These are phyloP conservation scores for Cladosporium oxysporum DNA, from an alignment of 2,329 filamentous ascomycete species.

Conservation along the genomic window DNA sequence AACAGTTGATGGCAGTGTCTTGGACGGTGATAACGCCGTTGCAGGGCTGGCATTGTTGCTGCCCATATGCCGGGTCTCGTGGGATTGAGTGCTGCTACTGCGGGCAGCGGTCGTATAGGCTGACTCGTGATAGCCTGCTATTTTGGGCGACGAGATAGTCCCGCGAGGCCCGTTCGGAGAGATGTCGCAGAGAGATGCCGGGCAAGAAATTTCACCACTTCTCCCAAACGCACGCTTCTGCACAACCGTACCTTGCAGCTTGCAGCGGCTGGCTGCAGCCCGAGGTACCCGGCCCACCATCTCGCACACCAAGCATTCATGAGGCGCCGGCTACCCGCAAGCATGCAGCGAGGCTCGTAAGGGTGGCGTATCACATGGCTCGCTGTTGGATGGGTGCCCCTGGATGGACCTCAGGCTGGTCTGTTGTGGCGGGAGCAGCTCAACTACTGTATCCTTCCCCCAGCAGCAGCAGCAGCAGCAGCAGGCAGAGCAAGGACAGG, in stretches of 20 bases:
- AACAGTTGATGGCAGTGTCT: neutral
- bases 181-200: conserved; percentile 1
- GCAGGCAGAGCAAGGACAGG: neutral
- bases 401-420: conserved; percentile 8
- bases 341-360: neutral
- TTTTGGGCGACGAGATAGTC: conserved; percentile 8
- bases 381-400: neutral
- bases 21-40: neutral
- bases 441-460: too few relatives aligned
- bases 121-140: neutral
- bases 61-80: neutral
- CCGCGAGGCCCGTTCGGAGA: neutral
- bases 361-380: neutral
- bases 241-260: conserved; percentile 8
- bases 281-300: neutral
- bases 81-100: neutral
- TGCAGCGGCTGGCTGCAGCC: conserved; percentile 10
- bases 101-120: neutral
- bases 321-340: neutral
- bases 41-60: neutral
- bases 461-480: too few relatives aligned
- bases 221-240: neutral
- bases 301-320: conserved; percentile 11
- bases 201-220: neutral
- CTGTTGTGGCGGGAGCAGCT: neutral